Base-by-base conservation (phyloP, 306 rosid genomes). In the Spatholobus suberectus region DNA sequence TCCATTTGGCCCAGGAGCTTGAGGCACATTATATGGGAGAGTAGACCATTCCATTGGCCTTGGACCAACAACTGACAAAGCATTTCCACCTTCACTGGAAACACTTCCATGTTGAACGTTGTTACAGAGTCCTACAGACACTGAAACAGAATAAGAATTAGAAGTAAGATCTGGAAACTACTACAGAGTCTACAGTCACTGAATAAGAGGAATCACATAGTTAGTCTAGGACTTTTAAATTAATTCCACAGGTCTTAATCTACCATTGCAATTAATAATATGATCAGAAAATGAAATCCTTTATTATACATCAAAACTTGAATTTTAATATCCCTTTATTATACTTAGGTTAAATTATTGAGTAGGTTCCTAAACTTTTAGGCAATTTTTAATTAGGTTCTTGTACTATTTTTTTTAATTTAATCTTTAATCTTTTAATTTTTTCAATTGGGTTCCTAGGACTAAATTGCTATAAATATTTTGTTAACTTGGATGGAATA, bases 1-100 rank as follows among this genome's bases (percentile, higher is more conserved):
- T 58, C 92, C 97, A 84, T 87, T 88, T 70, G 91, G 85, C 80
- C 97, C 92, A 63, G 87, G 87, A 34, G 78, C 96, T 57, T 82
- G 93, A 70, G 92, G 86, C 73, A 89, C 85, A 77, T 52, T 88
- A 61, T 86, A 92, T 58, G 94, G 96, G 74, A 91, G 89, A 65
- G 96, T 85, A 20, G 93, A 89, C 97, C 97, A 92, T 34, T 95
- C 98, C 98, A 93, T 89, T 87, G 96, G 98, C 90, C 88, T 91
- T 52, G 97, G 90, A 81, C 95, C 97, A 86, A 86, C 88, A 13
- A 89, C 86, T 23, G 95, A 87, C 90, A 95, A 65, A 66, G 96
- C 97, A 86, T 61, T 87, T 70, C 89, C 98, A 81, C 86, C 89
- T 83, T 90, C 92, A 44, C 86, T 72, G 2, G 90, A 90, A 77